These are phyloP conservation scores for Aspergillus hortae DNA, from an alignment of 2,329 filamentous ascomycete genomes.

Conservation along the genomic window DNA sequence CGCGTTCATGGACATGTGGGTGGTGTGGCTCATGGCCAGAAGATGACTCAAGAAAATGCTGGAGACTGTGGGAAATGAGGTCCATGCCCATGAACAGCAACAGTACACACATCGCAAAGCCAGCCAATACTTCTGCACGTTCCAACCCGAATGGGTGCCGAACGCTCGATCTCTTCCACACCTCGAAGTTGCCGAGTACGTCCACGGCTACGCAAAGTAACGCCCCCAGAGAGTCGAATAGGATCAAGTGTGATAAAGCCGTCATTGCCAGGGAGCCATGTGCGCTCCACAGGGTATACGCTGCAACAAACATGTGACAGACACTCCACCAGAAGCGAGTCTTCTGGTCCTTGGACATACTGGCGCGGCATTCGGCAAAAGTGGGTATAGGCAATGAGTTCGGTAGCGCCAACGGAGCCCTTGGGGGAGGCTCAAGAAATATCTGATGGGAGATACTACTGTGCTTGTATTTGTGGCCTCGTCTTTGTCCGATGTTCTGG, in stretches of 20 bases:
- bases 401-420: slow-evolving; percentile 82
- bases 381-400: slow-evolving; percentile 91
- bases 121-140: slow-evolving; percentile 86
- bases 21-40: slow-evolving; percentile 72
- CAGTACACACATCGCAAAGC: slow-evolving; percentile 93
- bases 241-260: slow-evolving; percentile 84
- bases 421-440: slow-evolving; percentile 84
- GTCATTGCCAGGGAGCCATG: slow-evolving; percentile 86
- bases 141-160: slow-evolving; percentile 91
- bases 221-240: slow-evolving; percentile 92
- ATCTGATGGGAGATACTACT: slow-evolving; percentile 95
- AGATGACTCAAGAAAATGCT: slow-evolving; percentile 82
- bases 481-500: slow-evolving; percentile 83
- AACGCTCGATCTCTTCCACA: slow-evolving; percentile 90
- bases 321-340: slow-evolving; percentile 82
- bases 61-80: slow-evolving; percentile 86
- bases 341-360: slow-evolving; percentile 85
- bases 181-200: slow-evolving; percentile 92
- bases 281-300: slow-evolving; percentile 80
- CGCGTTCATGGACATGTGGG: slow-evolving; percentile 61
- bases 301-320: slow-evolving; percentile 79
- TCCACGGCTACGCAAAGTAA: slow-evolving; percentile 89
- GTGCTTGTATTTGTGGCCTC: slow-evolving; percentile 97
- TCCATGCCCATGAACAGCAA: slow-evolving; percentile 97
- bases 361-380: slow-evolving; percentile 77